Conservation (phyloP, 1,284 basidiomycete genomes). For the Cryptococcus wingfieldii region DNA sequence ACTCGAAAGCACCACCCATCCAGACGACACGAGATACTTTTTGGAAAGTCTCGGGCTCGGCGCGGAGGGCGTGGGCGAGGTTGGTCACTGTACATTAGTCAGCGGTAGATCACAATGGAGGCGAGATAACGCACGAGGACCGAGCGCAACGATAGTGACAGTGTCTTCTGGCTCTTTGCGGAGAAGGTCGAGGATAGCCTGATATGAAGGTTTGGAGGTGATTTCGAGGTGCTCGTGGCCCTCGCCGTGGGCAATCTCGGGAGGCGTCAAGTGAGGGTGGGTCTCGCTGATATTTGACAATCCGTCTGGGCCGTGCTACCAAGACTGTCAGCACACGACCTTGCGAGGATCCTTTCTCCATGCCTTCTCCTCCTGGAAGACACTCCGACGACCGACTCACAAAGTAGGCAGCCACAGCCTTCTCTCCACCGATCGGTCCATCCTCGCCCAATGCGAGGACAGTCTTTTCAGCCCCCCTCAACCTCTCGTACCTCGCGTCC, state of each 20-base stretch:
- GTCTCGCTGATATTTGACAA: conserved; percentile 65
- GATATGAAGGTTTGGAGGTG: conserved; percentile 55
- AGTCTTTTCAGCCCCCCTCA: conserved; percentile 54
- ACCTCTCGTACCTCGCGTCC: conserved; percentile 61
- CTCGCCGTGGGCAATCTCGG: conserved; percentile 38
- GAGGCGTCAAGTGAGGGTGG: conserved; percentile 66
- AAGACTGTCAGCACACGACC: neutral
- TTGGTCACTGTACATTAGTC: conserved; percentile 60
- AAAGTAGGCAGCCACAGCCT: conserved; percentile 82
- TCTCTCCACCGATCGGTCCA: conserved; percentile 70
- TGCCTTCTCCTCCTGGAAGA: neutral
- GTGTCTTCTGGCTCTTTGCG: conserved; percentile 57
- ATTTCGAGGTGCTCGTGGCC: conserved; percentile 56
- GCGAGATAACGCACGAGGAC: conserved; percentile 56
- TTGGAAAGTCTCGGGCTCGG: conserved; percentile 58
- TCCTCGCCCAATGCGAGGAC: conserved; percentile 64
- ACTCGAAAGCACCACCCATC: conserved; percentile 96
- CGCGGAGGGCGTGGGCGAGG: conserved; percentile 64
- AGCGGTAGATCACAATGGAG: neutral
- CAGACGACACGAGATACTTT: conserved; percentile 65
- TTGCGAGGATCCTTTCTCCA: neutral
- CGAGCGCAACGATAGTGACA: conserved; percentile 79
- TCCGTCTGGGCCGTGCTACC: conserved; percentile 68
- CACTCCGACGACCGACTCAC: conserved; percentile 24
- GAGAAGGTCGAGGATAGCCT: conserved; percentile 68